Percentiles rank a stretch among this genome's conserved stretches.
phyloP scores from a whole-genome alignment of 2,329 filamentous ascomycete genomes.

The Epichloe typhina region DNA sequence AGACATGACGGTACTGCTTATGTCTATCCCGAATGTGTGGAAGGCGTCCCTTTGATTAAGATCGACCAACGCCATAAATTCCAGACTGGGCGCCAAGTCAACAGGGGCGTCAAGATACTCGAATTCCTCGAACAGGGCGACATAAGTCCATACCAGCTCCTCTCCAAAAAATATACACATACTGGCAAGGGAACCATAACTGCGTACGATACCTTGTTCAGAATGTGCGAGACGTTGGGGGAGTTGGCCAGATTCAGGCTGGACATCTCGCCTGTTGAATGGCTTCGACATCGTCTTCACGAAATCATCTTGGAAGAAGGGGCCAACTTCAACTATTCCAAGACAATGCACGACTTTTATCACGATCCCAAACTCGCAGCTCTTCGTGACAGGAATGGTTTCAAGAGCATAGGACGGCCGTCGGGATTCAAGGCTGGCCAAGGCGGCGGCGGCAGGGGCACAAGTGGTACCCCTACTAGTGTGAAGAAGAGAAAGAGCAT shows the following conservation, averaged over 20 bases:
- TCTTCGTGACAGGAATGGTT: conserved; percentile 38
- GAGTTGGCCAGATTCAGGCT: conserved; percentile 41
- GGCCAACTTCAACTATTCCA: conserved; percentile 35
- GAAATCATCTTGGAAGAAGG: conserved; percentile 33
- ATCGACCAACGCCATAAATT: conserved; percentile 38
- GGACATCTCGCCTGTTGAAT: conserved; percentile 38
- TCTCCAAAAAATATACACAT: conserved; percentile 37
- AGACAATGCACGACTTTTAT: conserved; percentile 40
- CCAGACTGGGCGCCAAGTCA: conserved; percentile 41
- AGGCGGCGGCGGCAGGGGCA: background rate
- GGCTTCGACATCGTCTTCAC: conserved; percentile 43
- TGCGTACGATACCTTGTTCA: conserved; percentile 44
- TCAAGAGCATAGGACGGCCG: conserved; percentile 44
- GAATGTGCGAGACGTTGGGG: conserved; percentile 38
- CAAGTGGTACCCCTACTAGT: conserved; percentile 12
- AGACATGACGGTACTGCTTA: conserved; percentile 36
- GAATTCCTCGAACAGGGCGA: conserved; percentile 36
- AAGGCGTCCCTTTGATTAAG: conserved; percentile 38
- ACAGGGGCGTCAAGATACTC: conserved; percentile 39
- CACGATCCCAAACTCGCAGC: conserved; percentile 38
- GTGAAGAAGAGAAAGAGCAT: conserved; percentile 22
- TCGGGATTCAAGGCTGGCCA: conserved; percentile 29
- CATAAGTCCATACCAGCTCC: conserved; percentile 43
- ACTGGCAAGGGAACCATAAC: conserved; percentile 26
- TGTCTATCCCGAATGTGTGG: conserved; percentile 37